Conservation (phyloP, 164 flowering plant genomes). For the Stephania japonica region DNA sequence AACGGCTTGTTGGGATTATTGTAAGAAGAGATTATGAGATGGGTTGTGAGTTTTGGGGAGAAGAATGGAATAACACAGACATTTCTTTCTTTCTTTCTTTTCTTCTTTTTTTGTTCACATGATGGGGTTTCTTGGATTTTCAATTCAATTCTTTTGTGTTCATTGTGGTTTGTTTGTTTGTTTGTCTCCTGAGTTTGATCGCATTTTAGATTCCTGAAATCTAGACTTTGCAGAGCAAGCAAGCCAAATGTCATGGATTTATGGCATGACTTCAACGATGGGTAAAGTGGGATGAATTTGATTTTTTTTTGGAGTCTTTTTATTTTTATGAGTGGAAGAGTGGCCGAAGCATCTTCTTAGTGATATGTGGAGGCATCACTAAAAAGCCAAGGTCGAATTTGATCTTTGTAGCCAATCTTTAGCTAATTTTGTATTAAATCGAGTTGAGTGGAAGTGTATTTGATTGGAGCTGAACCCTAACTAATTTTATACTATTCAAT, state of each 20-base stretch:
- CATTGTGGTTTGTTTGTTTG: background rate
- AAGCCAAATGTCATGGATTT: background rate
- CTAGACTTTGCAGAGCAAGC: background rate
- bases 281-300: background rate
- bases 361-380: no score
- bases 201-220: background rate
- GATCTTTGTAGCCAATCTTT: no score
- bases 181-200: background rate
- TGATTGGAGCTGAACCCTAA: no score
- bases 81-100: background rate
- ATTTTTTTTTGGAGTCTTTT: background rate
- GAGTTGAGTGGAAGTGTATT: no score
- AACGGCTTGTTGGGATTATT: slow-evolving; percentile 3
- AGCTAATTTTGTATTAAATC: no score
- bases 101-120: no score
- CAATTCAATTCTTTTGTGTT: background rate
- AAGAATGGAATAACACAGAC: background rate
- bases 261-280: background rate
- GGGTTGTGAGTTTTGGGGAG: background rate
- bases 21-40: background rate
- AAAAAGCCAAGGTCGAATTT: no score
- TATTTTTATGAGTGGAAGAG: no score
- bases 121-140: no score
- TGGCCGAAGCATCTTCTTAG: no score
- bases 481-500: no score